Evolutionary conservation across 2,329 filamentous ascomycete genomes (phyloP), one percentile per base, ranked within the genome.

Genomic region (Calonectria montana): DNA sequence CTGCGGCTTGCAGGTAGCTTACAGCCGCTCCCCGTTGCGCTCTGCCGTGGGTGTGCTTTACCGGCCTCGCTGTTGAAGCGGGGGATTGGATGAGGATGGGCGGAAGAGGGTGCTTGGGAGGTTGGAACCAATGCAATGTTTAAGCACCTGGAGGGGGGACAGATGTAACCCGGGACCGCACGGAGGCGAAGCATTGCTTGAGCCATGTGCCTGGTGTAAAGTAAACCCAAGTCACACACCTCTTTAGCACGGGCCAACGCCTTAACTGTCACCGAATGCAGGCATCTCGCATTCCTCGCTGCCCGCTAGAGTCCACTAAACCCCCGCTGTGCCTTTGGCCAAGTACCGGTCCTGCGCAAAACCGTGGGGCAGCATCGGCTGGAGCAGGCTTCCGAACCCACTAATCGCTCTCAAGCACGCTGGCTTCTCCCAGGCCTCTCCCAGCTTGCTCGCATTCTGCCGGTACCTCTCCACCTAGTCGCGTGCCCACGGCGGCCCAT

Each of bases 391-490:
- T 35, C 50, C 43, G 41, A 57, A 43, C 29, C 70, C 35, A 48
- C 61, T 65, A 65, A 48, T 25, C 59, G 43, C 41, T 57, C 61
- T 50, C 48, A 41, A 43, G 15, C 47, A 29, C 37, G 18, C 21
- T 41, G 48, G 41, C 43, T 27, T 31, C 21, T 21, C n/a, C 47
- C 12, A 57, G 25, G 48, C 48, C 48, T 18, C 27, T 31, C 27
- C 27, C 48, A 53, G 27, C 23, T 57, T 62, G 23, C 31, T 45
- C 39, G 39, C 57, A 63, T 67, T 71, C 43, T 57, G 10, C 39
- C 74, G 15, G 53, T 68, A 61, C 67, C 67, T 69, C 65, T 62
- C 68, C 29, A 69, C 71, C 29, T 23, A 72, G 71, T 77, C 75
- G 73, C 70, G 75, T 76, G 74, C 75, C 70, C 71, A 18, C 35